Conservation (phyloP, 305 asterid genomes). For the Vinca major region DNA sequence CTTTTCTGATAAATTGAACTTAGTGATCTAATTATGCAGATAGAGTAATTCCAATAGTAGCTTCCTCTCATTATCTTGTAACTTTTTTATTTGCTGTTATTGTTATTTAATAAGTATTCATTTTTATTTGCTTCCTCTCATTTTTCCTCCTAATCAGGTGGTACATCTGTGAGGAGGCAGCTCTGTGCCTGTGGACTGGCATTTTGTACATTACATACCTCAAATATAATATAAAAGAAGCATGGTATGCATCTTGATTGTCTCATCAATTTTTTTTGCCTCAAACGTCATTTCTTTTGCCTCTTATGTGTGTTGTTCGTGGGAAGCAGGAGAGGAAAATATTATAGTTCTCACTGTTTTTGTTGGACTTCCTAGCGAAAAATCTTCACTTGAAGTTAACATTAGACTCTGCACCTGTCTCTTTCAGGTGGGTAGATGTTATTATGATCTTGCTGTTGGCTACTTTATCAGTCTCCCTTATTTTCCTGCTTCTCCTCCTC, state of each 20-base stretch:
- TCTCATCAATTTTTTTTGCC: background rate
- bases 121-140: background rate
- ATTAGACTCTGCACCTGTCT: constrained; percentile 1
- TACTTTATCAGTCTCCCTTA: constrained; percentile 43
- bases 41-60: background rate
- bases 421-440: constrained; percentile 71
- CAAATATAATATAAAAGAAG: constrained; percentile 52
- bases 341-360: background rate
- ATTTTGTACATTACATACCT: constrained; percentile 61
- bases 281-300: background rate
- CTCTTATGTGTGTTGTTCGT: background rate
- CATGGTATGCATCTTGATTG: constrained; percentile 53
- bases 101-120: background rate
- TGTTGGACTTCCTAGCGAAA: constrained; percentile 2
- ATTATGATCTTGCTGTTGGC: constrained; percentile 58
- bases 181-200: constrained; percentile 76
- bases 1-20: background rate
- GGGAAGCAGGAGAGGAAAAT: background rate
- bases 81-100: background rate
- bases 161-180: constrained; percentile 81
- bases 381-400: constrained; percentile 4
- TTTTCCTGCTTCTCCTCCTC: constrained; percentile 74
- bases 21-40: background rate
- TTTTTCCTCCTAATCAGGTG: constrained; percentile 36
- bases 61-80: background rate